These are phyloP conservation scores for Dryas integrifolia DNA, from an alignment of 331 rosid genomes.

Conservation along the genomic window DNA sequence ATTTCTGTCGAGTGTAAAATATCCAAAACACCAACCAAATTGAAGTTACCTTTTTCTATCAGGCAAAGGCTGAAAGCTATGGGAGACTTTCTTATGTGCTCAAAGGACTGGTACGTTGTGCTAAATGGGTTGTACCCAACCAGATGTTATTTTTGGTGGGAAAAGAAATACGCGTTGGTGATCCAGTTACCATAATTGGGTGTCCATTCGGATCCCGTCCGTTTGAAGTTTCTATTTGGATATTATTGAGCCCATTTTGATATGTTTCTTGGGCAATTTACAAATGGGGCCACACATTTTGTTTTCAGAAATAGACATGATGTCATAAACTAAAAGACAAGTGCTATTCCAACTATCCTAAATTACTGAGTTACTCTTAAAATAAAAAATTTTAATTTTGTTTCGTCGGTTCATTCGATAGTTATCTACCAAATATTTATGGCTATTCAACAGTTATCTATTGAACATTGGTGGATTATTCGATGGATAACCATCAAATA, in stretches of 20 bases:
- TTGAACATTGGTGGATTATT: too few relatives aligned
- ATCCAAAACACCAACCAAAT: background rate
- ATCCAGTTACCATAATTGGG: background rate
- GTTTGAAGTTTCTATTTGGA: background rate
- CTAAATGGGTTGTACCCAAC: background rate
- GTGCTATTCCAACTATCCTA: too few relatives aligned
- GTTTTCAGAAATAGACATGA: background rate
- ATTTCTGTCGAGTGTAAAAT: constrained; percentile 8
- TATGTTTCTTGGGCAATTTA: background rate
- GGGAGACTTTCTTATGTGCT: background rate
- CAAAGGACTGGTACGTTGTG: background rate
- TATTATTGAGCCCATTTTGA: background rate
- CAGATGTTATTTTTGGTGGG: constrained; percentile 5
- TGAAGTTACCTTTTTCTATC: background rate
- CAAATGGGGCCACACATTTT: background rate
- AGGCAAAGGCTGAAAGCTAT: background rate
- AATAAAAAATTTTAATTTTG: too few relatives aligned
- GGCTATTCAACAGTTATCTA: too few relatives aligned
- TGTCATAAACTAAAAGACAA: background rate
- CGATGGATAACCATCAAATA: too few relatives aligned
- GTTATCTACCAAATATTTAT: too few relatives aligned
- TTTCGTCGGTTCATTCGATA: too few relatives aligned
- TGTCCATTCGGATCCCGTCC: background rate
- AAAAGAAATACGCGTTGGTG: background rate
- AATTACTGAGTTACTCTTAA: too few relatives aligned